A percentile compares a stretch with the other conserved stretches of the same genome.
Conservation (phyloP, 192 early-diverging fungal genomes). For the Coemansia sp. region DNA sequence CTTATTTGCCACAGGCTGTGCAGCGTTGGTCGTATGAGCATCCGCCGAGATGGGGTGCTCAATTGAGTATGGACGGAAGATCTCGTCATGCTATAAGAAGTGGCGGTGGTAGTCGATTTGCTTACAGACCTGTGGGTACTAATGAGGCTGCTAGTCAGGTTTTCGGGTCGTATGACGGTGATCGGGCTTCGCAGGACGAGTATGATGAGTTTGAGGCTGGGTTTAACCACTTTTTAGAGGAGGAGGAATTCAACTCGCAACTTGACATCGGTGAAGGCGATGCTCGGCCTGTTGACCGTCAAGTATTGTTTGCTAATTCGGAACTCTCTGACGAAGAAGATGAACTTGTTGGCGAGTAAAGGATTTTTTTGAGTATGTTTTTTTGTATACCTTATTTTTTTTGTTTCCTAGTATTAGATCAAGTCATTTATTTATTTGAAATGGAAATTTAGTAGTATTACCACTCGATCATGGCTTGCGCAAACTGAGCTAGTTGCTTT, state of each 20-base stretch:
- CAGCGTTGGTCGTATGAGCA: slow-evolving; percentile 57
- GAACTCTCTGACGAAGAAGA: slow-evolving; percentile 50
- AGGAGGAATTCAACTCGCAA: slow-evolving; percentile 23
- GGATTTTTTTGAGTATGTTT: background rate
- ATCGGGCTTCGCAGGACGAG: slow-evolving; percentile 19
- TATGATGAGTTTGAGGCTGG: slow-evolving; percentile 54
- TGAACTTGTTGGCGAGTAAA: slow-evolving; percentile 1
- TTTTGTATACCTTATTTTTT: background rate
- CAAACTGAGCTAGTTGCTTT: slow-evolving; percentile 64
- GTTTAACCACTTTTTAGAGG: slow-evolving; percentile 55
- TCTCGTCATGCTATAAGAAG: slow-evolving; percentile 23
- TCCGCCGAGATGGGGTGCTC: slow-evolving; percentile 50
- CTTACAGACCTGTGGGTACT: slow-evolving; percentile 37
- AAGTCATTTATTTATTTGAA: background rate
- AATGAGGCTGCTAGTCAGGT: slow-evolving; percentile 31
- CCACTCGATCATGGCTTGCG: slow-evolving; percentile 44
- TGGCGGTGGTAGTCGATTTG: slow-evolving; percentile 28
- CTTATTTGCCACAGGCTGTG: slow-evolving; percentile 38
- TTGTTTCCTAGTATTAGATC: background rate
- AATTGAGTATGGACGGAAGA: slow-evolving; percentile 36
- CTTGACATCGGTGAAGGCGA: slow-evolving; percentile 26
- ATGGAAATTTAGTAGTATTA: background rate
- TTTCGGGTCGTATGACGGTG: slow-evolving; percentile 18
- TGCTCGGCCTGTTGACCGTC: slow-evolving; percentile 39
- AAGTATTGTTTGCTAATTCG: slow-evolving; percentile 50